Conservation (phyloP, 2,329 filamentous ascomycete species). For the Scytalidium lignicola region DNA sequence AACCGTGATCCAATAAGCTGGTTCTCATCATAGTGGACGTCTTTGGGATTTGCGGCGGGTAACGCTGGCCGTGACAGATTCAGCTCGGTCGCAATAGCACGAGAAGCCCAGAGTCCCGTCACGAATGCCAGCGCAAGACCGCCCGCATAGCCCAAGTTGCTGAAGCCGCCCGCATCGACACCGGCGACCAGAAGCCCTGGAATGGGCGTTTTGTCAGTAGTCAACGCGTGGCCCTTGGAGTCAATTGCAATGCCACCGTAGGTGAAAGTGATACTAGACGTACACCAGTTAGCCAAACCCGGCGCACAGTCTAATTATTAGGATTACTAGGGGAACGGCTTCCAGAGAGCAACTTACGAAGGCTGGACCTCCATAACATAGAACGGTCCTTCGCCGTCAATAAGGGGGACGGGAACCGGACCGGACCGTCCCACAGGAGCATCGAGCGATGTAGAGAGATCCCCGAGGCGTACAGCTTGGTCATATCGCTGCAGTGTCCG, state of each 20-base stretch:
- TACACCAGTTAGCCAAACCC: no score
- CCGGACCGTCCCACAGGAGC: slow-evolving; percentile 4
- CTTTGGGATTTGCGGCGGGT: no score
- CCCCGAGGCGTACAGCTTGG: background rate
- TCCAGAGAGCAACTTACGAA: background rate
- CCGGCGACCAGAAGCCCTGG: slow-evolving; percentile 21
- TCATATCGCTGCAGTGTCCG: background rate
- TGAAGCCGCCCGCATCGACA: slow-evolving; percentile 23
- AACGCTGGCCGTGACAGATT: no score
- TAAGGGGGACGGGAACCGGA: background rate
- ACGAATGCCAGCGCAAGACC: slow-evolving; percentile 25
- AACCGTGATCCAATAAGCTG: no score
- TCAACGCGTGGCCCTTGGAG: slow-evolving; percentile 19
- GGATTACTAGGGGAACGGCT: no score
- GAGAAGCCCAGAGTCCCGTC: slow-evolving; percentile 23
- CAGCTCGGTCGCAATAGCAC: no score
- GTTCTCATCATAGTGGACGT: no score
- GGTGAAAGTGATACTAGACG: slow-evolving; percentile 20
- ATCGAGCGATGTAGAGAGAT: background rate
- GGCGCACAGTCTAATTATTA: no score
- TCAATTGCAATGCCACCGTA: slow-evolving; percentile 24
- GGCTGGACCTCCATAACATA: background rate
- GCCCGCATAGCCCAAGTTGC: slow-evolving; percentile 23
- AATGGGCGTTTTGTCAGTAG: slow-evolving; percentile 14
- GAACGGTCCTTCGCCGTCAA: background rate